Evolutionary conservation across 345 rosid genomes (phyloP).

Genomic region (Carallia brachiata): DNA sequence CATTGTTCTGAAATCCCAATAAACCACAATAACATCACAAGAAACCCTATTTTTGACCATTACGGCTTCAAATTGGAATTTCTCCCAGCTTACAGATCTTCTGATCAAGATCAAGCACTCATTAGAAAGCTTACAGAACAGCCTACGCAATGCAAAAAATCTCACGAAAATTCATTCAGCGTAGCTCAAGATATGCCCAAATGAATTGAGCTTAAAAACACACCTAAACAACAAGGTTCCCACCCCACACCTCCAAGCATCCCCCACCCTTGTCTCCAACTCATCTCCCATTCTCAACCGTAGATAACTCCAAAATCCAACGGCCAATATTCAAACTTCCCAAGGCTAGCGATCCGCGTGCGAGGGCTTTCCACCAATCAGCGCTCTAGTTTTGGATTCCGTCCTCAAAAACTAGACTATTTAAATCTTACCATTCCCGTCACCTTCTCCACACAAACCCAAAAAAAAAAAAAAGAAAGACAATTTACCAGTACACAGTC

Average conservation of each 20-base stretch:
- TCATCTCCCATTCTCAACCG: conserved; percentile 27
- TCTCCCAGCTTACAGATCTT: conserved; percentile 16
- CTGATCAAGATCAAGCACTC: conserved; percentile 6
- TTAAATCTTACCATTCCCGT: conserved; percentile 38
- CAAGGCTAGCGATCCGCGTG: conserved; percentile 49
- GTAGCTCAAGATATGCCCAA: conserved; percentile 25
- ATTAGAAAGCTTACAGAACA: conserved; percentile 47
- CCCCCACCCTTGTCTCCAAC: conserved; percentile 25
- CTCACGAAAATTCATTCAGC: conserved; percentile 15
- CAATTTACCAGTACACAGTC: neutral
- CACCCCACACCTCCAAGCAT: conserved; percentile 2
- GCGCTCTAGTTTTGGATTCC: conserved; percentile 32
- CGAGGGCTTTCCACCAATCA: conserved; percentile 46
- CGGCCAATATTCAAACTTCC: conserved; percentile 56
- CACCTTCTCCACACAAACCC: conserved; percentile 24
- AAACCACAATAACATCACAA: conserved; percentile 46
- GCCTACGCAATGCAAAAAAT: conserved; percentile 28
- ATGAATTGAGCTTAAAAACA: conserved; percentile 59
- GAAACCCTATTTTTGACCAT: conserved; percentile 58
- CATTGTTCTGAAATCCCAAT: conserved; percentile 24
- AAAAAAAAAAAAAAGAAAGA: neutral
- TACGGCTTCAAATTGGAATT: conserved; percentile 31
- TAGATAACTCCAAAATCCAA: conserved; percentile 50
- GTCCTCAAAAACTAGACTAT: conserved; percentile 44
- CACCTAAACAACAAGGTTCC: conserved; percentile 42